Percentiles rank a stretch among this genome's conserved stretches.
Evolutionary conservation across 192 early-diverging fungal species (phyloP).

Genomic region (Powellomyces hirtus): DNA sequence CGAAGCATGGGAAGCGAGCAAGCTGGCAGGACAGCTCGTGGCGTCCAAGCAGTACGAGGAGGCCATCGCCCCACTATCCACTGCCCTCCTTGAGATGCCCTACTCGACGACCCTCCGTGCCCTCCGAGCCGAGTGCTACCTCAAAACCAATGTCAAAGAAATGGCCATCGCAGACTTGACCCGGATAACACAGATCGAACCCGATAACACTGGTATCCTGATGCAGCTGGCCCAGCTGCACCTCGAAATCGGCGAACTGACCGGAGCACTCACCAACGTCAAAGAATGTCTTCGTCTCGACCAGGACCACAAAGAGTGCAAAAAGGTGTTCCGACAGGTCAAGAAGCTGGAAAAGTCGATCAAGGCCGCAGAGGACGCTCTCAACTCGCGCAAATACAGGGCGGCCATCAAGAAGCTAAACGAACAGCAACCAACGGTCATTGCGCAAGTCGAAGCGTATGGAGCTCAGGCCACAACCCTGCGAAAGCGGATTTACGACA

Average conservation of each 20-base stretch:
- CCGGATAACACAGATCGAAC: conserved; percentile 72
- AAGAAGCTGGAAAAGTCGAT: conserved; percentile 76
- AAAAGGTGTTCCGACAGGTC: conserved; percentile 64
- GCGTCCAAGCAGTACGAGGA: conserved; percentile 38
- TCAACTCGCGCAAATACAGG: conserved; percentile 57
- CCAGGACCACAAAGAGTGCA: conserved; percentile 90
- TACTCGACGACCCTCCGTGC: conserved; percentile 49
- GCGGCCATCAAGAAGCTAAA: conserved; percentile 48
- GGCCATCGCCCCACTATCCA: conserved; percentile 31
- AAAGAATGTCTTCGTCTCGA: conserved; percentile 89
- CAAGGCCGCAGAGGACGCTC: conserved; percentile 53
- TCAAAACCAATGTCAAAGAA: conserved; percentile 72
- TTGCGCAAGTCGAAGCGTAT: conserved; percentile 38
- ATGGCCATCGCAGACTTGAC: conserved; percentile 78
- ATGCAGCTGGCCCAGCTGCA: conserved; percentile 70
- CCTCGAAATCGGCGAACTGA: conserved; percentile 64
- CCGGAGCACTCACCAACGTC: conserved; percentile 63
- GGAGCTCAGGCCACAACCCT: conserved; percentile 18
- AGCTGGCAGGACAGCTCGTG: conserved; percentile 34
- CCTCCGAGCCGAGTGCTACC: conserved; percentile 71
- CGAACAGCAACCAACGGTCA: conserved; percentile 31
- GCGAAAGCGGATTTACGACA: conserved; percentile 42
- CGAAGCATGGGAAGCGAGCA: conserved; percentile 42
- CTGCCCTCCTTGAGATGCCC: conserved; percentile 21
- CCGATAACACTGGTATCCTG: conserved; percentile 61